A percentile compares a stretch with the other conserved stretches of the same genome.
phyloP scores from a whole-genome alignment of 768 basidiomycete species.

The Phaeolepiota aurea region DNA sequence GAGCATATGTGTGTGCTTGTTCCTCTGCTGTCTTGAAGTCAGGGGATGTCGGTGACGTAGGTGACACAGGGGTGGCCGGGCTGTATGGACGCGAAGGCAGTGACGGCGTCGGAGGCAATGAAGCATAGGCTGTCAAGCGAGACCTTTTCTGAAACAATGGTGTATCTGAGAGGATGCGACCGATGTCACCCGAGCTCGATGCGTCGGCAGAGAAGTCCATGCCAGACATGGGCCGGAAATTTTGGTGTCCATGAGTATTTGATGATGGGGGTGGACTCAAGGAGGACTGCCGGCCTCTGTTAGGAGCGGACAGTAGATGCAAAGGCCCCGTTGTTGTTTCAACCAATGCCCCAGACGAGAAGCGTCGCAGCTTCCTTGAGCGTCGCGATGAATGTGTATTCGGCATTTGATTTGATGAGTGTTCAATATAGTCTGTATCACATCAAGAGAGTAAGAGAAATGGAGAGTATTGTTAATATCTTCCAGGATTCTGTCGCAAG shows the following conservation, averaged over 20 bases:
- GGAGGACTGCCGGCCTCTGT: background rate
- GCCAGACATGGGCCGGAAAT: conserved; percentile 12
- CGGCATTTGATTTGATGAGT: conserved; percentile 4
- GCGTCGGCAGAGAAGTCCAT: conserved; percentile 23
- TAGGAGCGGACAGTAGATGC: background rate
- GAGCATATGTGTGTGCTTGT: conserved; percentile 14
- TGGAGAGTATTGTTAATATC: too few relatives aligned
- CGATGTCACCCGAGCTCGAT: conserved; percentile 5
- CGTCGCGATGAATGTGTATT: conserved; percentile 15
- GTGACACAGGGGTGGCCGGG: conserved; percentile 23
- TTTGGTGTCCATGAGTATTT: background rate
- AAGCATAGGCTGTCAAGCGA: conserved; percentile 53
- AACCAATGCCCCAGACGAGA: conserved; percentile 19
- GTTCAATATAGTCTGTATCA: background rate
- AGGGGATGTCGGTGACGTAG: conserved; percentile 12
- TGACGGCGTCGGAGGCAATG: conserved; percentile 69
- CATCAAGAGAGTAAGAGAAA: too few relatives aligned
- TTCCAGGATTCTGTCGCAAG: too few relatives aligned
- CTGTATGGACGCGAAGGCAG: conserved; percentile 33
- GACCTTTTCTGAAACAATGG: conserved; percentile 15
- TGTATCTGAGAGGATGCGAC: background rate
- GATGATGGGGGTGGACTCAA: conserved; percentile 16
- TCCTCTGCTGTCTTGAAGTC: conserved; percentile 10
- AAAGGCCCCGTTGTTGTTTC: conserved; percentile 13
- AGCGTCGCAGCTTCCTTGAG: conserved; percentile 21